Percentiles rank a stretch among this genome's conserved stretches.
Evolutionary conservation across 805 yeast genomes (phyloP).

Genomic region (Ogataea degrootiae): DNA sequence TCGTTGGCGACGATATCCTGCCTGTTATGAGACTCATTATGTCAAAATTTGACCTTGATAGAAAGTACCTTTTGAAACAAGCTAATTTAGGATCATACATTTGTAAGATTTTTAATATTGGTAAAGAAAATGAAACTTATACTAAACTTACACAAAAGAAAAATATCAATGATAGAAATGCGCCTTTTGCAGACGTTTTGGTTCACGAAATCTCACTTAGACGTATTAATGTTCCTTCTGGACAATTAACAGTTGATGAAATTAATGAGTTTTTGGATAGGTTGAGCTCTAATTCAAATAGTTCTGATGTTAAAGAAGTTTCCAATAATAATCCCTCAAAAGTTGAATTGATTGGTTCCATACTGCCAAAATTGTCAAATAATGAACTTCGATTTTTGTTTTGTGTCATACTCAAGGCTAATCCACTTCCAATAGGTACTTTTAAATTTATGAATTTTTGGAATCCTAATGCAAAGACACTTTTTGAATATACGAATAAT

Average conservation of each 20-base stretch:
- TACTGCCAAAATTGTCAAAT: constrained; percentile 46
- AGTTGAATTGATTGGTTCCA: constrained; percentile 25
- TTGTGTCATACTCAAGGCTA: constrained; percentile 56
- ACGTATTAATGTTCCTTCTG: constrained; percentile 34
- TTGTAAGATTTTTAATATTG: constrained; percentile 49
- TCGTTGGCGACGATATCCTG: constrained; percentile 59
- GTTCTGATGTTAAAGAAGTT: constrained; percentile 11
- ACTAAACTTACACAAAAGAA: constrained; percentile 45
- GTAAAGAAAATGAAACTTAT: constrained; percentile 59
- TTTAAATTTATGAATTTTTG: constrained; percentile 51
- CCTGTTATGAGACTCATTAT: constrained; percentile 60
- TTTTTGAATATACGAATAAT: constrained; percentile 62
- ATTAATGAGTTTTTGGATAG: constrained; percentile 44
- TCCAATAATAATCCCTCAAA: not conserved
- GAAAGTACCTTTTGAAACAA: constrained; percentile 60
- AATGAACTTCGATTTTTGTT: constrained; percentile 47
- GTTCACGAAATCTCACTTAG: constrained; percentile 47
- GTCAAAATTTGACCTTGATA: constrained; percentile 55
- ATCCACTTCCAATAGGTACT: constrained; percentile 56
- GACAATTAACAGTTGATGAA: constrained; percentile 40
- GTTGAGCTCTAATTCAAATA: constrained; percentile 28
- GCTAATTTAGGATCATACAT: constrained; percentile 48
- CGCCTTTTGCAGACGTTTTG: constrained; percentile 43
- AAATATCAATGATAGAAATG: constrained; percentile 35
- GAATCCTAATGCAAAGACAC: constrained; percentile 74